Percentiles rank a stretch among this genome's conserved stretches.
phyloP scores from a whole-genome alignment of 1,139 yeast genomes.

The Pichia cactophila region DNA sequence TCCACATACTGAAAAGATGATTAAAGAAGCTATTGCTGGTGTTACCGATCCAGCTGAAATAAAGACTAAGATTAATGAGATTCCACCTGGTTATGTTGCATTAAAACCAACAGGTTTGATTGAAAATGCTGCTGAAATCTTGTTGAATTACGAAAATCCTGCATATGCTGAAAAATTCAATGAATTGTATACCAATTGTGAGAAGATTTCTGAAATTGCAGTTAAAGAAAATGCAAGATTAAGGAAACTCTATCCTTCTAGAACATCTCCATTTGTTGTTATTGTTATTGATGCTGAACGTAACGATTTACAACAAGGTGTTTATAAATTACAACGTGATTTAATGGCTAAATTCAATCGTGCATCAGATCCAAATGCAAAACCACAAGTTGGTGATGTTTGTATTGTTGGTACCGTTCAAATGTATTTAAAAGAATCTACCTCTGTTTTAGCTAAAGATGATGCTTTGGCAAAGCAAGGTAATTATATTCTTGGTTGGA shows the following conservation, averaged over 20 bases:
- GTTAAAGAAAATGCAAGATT: conserved; percentile 47
- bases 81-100: conserved; percentile 80
- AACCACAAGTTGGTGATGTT: conserved; percentile 33
- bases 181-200: conserved; percentile 57
- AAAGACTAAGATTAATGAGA: conserved; percentile 42
- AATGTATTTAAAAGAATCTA: conserved; percentile 75
- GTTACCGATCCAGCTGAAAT: conserved; percentile 40
- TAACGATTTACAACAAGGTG: conserved; percentile 80
- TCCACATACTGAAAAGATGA: conserved; percentile 55
- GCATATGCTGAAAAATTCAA: conserved; percentile 50
- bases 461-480: conserved; percentile 54
- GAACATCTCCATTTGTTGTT: conserved; percentile 76
- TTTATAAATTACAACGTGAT: conserved; percentile 81
- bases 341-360: conserved; percentile 71
- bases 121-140: conserved; percentile 66
- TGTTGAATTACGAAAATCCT: conserved; percentile 49
- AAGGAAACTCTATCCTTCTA: conserved; percentile 47
- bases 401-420: conserved; percentile 90
- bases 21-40: conserved; percentile 45
- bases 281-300: conserved; percentile 93
- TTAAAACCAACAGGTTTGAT: conserved; percentile 90
- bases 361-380: conserved; percentile 16
- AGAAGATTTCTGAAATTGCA: conserved; percentile 47
- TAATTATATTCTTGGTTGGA: conserved; percentile 73
- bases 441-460: conserved; percentile 55